phyloP scores from a whole-genome alignment of 192 early-diverging fungal species.

The Podila epigama region DNA sequence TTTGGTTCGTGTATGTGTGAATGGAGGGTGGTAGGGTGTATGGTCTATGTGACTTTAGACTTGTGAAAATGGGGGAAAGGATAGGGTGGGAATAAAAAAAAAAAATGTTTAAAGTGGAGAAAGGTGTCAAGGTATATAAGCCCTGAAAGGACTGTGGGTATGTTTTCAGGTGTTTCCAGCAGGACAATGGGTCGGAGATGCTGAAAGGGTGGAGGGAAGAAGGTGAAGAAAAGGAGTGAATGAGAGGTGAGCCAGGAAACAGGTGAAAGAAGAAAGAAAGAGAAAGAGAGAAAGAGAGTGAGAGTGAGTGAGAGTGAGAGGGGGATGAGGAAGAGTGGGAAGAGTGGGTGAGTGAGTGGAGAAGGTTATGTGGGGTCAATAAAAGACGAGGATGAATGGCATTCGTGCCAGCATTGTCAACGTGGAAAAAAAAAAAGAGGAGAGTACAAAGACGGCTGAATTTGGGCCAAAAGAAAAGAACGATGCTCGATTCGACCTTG shows the following conservation, averaged over 20 bases:
- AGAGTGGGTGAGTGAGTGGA: not conserved
- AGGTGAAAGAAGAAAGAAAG: not conserved
- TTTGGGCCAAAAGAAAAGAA: no score
- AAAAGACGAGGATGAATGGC: not conserved
- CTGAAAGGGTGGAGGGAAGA: constrained; percentile 3
- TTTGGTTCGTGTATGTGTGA: not conserved
- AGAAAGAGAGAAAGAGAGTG: not conserved
- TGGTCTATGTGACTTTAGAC: no score
- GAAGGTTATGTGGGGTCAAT: not conserved
- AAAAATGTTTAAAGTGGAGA: not conserved
- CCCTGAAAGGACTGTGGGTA: not conserved
- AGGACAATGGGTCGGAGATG: no score
- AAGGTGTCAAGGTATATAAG: not conserved
- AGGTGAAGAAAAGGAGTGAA: not conserved
- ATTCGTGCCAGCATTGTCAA: no score
- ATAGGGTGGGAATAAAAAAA: not conserved
- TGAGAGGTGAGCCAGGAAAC: not conserved
- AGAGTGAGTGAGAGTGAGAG: not conserved
- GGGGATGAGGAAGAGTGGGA: not conserved
- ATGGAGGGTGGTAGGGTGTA: not conserved
- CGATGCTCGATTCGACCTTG: no score
- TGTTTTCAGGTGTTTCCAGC: no score
- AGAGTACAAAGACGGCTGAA: no score
- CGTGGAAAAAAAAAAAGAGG: no score
- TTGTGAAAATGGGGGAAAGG: no score